Base-by-base conservation (phyloP, 345 rosid genomes). In the Populus euphratica region DNA sequence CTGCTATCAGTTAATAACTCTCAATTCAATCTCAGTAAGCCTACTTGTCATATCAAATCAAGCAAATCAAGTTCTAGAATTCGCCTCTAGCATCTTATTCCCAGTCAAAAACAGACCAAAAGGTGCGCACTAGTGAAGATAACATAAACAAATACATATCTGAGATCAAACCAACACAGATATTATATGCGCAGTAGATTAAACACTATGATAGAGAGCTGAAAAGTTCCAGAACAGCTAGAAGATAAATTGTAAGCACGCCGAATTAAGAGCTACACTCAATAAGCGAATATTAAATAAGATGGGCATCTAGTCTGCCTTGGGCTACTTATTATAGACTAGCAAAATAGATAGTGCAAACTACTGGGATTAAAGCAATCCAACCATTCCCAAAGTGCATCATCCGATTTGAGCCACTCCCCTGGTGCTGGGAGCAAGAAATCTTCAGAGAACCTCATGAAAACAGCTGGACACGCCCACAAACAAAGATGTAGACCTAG, bases 211-310 rank as follows among this genome's bases (percentile, higher is more conserved):
- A 78, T 66, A 80, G 81, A 83, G 33, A 86, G 81, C 59, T n/a
- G 72, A 75, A 86, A 76, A 74, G 76, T 87, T 76, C 78, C 14
- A 84, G 68, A 84, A 78, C 84, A 70, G 80, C 85, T 78, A 88
- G 87, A 82, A 90, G 81, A 89, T 73, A 86, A 27, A 79, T 84
- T 73, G 88, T 84, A 87, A 86, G 89, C 96, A 91, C 77, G 80
- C 88, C 89, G 87, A 88, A 84, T 82, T 84, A 82, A 81, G 85
- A 78, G 78, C 96, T 86, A 89, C 94, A 91, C 90, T 88, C 87
- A 84, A 81, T 74, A 79, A 77, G 80, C 82, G 88, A 86, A 89
- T 82, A 75, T 82, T 85, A 82, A 81, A 76, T 82, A 80, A 80
- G 39, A 76, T 74, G 80, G 86, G 89, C 87, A 90, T 78, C 88